These are phyloP conservation scores for Hemerocallis citrina DNA, from an alignment of 106 monocot species.

Conservation along the genomic window DNA sequence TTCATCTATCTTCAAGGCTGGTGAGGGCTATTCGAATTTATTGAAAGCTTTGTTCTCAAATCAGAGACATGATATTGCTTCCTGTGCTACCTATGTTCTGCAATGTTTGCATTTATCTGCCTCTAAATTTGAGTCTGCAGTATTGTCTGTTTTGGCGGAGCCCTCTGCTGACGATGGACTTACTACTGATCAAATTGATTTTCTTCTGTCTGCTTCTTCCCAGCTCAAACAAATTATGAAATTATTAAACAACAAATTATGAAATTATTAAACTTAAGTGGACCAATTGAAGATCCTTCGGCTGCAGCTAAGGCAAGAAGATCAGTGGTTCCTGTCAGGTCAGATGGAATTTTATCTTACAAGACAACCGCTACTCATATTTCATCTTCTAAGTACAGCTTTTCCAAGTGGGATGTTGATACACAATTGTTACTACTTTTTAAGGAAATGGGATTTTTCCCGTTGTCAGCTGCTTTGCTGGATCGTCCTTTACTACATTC, in stretches of 20 bases:
- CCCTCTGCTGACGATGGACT: constrained; percentile 20
- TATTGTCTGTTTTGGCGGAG: constrained; percentile 40
- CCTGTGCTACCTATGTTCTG: constrained; percentile 63
- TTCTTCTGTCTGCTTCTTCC: constrained; percentile 38
- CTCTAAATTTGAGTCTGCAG: constrained; percentile 76
- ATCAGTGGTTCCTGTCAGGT: constrained; percentile 21
- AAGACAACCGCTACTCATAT: constrained; percentile 57
- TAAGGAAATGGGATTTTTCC: constrained; percentile 94
- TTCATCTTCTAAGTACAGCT: constrained; percentile 60
- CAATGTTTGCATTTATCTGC: constrained; percentile 63
- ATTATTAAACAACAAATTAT: constrained; percentile 13
- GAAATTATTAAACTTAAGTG: constrained; percentile 62
- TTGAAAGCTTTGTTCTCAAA: constrained; percentile 65
- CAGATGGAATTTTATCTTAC: constrained; percentile 63
- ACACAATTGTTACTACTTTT: constrained; percentile 65
- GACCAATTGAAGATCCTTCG: constrained; percentile 75
- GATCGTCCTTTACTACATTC: constrained; percentile 55
- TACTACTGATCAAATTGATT: constrained; percentile 26
- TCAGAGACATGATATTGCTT: constrained; percentile 83
- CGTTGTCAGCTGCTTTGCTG: constrained; percentile 79
- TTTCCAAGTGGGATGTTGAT: constrained; percentile 54
- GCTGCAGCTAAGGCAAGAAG: constrained; percentile 24
- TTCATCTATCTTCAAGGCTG: no score
- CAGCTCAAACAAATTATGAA: constrained; percentile 64
- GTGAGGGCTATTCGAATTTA: constrained; percentile 76